Evolutionary conservation across 2,329 filamentous ascomycete species (phyloP), one percentile per base, ranked within the genome.

Genomic region (Aureobasidium sp.): DNA sequence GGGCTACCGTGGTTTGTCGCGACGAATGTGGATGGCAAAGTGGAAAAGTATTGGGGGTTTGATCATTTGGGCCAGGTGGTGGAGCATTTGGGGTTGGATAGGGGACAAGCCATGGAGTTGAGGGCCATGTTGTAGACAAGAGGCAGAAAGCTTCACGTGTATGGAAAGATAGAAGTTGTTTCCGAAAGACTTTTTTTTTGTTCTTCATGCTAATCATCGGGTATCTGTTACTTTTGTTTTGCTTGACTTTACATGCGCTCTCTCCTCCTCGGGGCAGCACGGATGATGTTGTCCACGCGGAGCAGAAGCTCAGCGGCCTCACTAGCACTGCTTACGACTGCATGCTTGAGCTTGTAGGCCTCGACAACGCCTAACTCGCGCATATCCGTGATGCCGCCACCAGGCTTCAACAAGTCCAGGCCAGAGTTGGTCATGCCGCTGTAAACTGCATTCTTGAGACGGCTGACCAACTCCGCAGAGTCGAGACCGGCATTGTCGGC

Each of bases 401-500:
- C 91, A 2, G 91, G 90, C 1, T 85, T 89, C 72, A 86, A 77
- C 58, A 98, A 75, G 66, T 98, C 93, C 58, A 98, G 75, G 17
- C 93, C 93, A 51, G 91, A 95, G 56, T 85, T 95, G 47, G 84
- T 90, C 80, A 95, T 84, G 59, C 93, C 93, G 59, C 93, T 88
- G 74, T 97, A 97, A 60, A 97, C 90, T 19, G 89, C 88, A 72
- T 94, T 94, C 63, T 93, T 85, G 64, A 98, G 79, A 59, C 91
- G 84, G 11, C 90, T 87, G 24, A 98, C 89, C 25, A 98, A 81
- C 58, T 97, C 93, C 62, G 90, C 91, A 21, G 89, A 95, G 71
- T 98, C 93, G 60, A 97, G 81, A 67, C 93, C 93, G 30, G 93
- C 93, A 63, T 98, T 98, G 76, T 98, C 93, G 2, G 93, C 93